These are phyloP conservation scores for Penicillium dipodomyicola DNA, from an alignment of 495 filamentous ascomycete genomes.

Conservation along the genomic window DNA sequence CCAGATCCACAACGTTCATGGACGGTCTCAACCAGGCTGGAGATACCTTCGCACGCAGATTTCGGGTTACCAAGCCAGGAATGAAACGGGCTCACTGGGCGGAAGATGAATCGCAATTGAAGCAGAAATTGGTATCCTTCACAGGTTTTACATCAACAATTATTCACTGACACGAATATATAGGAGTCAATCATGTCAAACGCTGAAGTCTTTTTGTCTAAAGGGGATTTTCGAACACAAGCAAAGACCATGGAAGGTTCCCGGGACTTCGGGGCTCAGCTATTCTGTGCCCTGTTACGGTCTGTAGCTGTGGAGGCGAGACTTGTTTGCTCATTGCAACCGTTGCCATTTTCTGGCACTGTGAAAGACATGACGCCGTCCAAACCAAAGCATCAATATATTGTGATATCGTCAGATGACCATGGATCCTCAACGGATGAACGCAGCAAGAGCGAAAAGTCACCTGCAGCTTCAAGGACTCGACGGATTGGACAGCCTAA, in stretches of 20 bases:
- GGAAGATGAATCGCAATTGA: constrained; percentile 57
- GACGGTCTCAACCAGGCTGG: constrained; percentile 70
- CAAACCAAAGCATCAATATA: constrained; percentile 36
- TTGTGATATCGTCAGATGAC: constrained; percentile 42
- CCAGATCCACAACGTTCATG: constrained; percentile 67
- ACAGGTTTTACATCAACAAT: background rate
- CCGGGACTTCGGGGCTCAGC: constrained; percentile 82
- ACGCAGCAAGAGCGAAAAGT: constrained; percentile 8
- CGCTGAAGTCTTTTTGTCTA: constrained; percentile 51
- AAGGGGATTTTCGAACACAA: constrained; percentile 66
- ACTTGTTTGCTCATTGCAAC: constrained; percentile 88
- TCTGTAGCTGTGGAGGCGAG: constrained; percentile 75
- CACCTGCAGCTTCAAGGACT: constrained; percentile 21
- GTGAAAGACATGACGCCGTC: constrained; percentile 48
- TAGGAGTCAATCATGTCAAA: constrained; percentile 40
- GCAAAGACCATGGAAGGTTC: constrained; percentile 69
- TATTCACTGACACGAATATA: constrained; percentile 7
- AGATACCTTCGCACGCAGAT: constrained; percentile 64
- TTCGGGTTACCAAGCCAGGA: constrained; percentile 67
- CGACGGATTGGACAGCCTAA: constrained; percentile 46
- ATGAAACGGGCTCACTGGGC: constrained; percentile 70
- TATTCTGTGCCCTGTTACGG: constrained; percentile 85
- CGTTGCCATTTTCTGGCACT: constrained; percentile 66
- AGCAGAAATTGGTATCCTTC: constrained; percentile 49
- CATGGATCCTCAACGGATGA: constrained; percentile 34